A percentile compares a stretch with the other conserved stretches of the same genome.
Conservation (phyloP, 1,139 yeast genomes). For the Scheffersomyces parashehatae region DNA sequence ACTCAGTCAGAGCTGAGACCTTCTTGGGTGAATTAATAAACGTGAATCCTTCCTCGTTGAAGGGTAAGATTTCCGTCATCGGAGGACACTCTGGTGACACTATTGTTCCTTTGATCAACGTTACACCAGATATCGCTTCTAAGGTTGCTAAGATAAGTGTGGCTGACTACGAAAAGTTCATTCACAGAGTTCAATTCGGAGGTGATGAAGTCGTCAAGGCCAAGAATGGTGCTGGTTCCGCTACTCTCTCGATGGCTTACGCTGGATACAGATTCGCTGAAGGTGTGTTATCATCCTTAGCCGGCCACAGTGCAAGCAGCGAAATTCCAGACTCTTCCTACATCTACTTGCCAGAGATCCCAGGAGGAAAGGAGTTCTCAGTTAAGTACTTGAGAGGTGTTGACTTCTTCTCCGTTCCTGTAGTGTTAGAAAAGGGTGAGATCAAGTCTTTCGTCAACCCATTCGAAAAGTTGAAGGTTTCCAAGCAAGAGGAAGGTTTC, state of each 20-base stretch:
- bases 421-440: constrained; percentile 52
- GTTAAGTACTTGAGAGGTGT: constrained; percentile 35
- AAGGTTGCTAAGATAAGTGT: constrained; percentile 31
- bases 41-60: constrained; percentile 37
- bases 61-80: constrained; percentile 57
- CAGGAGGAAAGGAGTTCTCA: constrained; percentile 49
- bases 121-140: constrained; percentile 24
- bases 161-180: constrained; percentile 42
- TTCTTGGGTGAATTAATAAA: constrained; percentile 50
- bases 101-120: constrained; percentile 57
- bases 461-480: constrained; percentile 37
- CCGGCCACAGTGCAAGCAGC: constrained; percentile 24
- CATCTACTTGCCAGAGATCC: constrained; percentile 58
- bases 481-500: constrained; percentile 46
- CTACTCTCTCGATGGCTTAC: constrained; percentile 75
- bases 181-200: constrained; percentile 70
- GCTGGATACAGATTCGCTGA: constrained; percentile 73
- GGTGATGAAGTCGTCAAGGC: constrained; percentile 83
- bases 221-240: constrained; percentile 75
- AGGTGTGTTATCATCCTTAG: constrained; percentile 44
- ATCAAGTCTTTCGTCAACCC: constrained; percentile 47
- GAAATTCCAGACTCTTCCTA: constrained; percentile 57
- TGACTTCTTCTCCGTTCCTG: constrained; percentile 66
- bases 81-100: constrained; percentile 83
- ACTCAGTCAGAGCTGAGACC: constrained; percentile 68